A percentile compares a stretch with the other conserved stretches of the same genome.
These are phyloP conservation scores for Peniophora sp. DNA, from an alignment of 1,284 basidiomycete genomes.

Conservation along the genomic window DNA sequence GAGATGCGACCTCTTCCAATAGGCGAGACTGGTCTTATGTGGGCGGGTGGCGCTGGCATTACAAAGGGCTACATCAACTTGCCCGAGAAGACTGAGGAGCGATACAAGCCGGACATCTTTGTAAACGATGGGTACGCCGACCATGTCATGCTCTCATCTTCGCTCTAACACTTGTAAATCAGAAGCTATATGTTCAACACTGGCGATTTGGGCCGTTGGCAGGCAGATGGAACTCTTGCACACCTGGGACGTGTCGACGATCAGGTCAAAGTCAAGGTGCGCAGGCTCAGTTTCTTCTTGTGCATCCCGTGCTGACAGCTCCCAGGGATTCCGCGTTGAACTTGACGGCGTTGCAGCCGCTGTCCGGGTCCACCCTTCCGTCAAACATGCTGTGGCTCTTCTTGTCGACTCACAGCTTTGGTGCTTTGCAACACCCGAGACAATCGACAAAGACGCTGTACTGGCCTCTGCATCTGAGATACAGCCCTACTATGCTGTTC, in stretches of 20 bases:
- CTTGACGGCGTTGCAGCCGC: slow-evolving; percentile 51
- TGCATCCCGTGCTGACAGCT: slow-evolving; percentile 2
- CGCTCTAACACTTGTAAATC: neutral
- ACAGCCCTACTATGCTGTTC: slow-evolving; percentile 55
- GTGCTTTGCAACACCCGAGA: slow-evolving; percentile 44
- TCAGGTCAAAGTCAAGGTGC: slow-evolving; percentile 46
- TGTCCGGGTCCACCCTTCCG: slow-evolving; percentile 31
- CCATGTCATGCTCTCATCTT: too few species aligned
- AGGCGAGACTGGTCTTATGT: slow-evolving; percentile 47
- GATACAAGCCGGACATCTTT: slow-evolving; percentile 45
- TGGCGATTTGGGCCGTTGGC: slow-evolving; percentile 50
- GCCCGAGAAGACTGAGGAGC: slow-evolving; percentile 44
- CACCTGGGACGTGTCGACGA: slow-evolving; percentile 52
- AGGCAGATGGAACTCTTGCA: slow-evolving; percentile 41
- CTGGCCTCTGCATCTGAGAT: slow-evolving; percentile 35
- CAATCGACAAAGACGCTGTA: slow-evolving; percentile 31
- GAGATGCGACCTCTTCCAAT: slow-evolving; percentile 41
- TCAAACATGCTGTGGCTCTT: slow-evolving; percentile 41
- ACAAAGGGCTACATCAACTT: slow-evolving; percentile 47
- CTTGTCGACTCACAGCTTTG: slow-evolving; percentile 45
- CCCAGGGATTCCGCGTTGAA: slow-evolving; percentile 52
- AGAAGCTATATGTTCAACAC: slow-evolving; percentile 55
- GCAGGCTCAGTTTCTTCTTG: slow-evolving; percentile 17
- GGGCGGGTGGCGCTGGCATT: slow-evolving; percentile 50
- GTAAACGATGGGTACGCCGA: slow-evolving; percentile 36